Evolutionary conservation across 257 asterid species (phyloP), one percentile per base, ranked within the genome.

Genomic region (Sherardia arvensis): DNA sequence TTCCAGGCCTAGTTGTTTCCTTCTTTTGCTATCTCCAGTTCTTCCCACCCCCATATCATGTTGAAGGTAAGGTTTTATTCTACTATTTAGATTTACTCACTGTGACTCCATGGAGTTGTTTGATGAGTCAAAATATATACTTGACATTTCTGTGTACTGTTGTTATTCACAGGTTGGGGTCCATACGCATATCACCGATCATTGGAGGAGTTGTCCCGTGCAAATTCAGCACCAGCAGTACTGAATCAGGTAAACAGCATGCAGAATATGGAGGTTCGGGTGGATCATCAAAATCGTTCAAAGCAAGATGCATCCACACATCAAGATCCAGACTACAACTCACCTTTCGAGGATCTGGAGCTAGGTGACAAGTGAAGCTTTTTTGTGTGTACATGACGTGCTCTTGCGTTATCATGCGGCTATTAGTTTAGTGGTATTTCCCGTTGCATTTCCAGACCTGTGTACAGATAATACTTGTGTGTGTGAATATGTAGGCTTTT

Each of bases 1-100:
- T 59, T 75, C 87, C 91, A 91, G 98, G 98, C 69, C 15, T 84
- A 38, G 79, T 81, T 15, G 81, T 91, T 61, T 90, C 98, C 69
- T 84, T 92, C 66, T 77, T 88, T 59, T 86, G 95, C 76, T 91
- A 91, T 88, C 65, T 91, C 81, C 98, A 91, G 66, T 86, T 91
- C 73, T 91, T 88, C 51, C 98, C 98, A 48, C 94, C 92, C n/a
- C 98, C 96, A 18, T 86, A 91, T 63, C 85, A 83, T 62, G 61
- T 74, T 47, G 96, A 86, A 53, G 98, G 98, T 91, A 85, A 43
- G 51, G 20, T 45, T 59, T 66, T 53, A 53, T 59, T 78, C 47
- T 53, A 66, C 59, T 30, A 62, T 28, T 64, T 59, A 17, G 26
- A n/a, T 36, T 68, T 59, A 5, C 40, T 45, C 22, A 5, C 4